These are phyloP conservation scores for Alternaria postmessia DNA, from an alignment of 2,329 filamentous ascomycete genomes.

Conservation along the genomic window DNA sequence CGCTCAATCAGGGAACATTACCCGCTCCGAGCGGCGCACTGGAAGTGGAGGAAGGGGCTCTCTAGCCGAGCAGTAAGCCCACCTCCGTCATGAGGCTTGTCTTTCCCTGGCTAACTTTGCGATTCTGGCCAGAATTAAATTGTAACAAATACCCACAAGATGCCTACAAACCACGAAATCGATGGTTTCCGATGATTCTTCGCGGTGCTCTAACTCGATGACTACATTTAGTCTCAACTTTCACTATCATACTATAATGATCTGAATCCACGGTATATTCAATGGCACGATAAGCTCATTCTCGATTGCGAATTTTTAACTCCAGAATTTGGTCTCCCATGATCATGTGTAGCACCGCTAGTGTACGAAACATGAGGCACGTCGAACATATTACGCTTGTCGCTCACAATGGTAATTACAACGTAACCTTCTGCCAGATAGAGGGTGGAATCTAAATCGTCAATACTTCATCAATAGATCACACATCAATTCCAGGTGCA, in stretches of 20 bases:
- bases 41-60: conserved; percentile 49
- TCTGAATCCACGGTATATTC: not conserved
- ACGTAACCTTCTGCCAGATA: not conserved
- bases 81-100: not conserved
- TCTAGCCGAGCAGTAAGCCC: conserved; percentile 41
- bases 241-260: not conserved
- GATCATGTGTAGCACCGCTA: not conserved
- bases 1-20: conserved; percentile 13
- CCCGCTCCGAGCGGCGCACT: conserved; percentile 27
- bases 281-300: not conserved
- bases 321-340: not conserved
- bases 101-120: conserved; percentile 4
- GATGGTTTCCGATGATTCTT: not conserved
- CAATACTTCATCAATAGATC: not conserved
- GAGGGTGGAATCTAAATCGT: not conserved
- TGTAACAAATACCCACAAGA: conserved; percentile 12
- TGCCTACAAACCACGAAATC: not conserved
- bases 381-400: not conserved
- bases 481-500: not conserved
- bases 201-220: not conserved
- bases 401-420: not conserved
- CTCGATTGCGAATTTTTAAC: not conserved
- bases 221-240: not conserved
- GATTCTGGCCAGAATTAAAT: conserved; percentile 14
- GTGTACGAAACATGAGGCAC: not conserved